phyloP scores from a whole-genome alignment of 768 basidiomycete genomes.

The Boletus rufocinnamomeus region DNA sequence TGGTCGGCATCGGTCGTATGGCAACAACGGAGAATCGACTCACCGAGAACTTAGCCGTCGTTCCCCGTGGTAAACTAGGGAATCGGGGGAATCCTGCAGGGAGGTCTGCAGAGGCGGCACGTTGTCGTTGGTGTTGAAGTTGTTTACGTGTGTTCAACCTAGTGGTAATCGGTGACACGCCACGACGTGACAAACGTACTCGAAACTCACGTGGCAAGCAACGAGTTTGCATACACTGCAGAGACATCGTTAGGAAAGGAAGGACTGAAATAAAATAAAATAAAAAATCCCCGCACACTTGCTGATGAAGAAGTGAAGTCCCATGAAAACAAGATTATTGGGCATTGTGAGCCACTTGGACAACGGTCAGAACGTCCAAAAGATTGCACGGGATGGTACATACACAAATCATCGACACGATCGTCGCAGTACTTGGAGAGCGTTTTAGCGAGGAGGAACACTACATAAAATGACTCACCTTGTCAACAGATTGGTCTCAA shows the following conservation, averaged over 20 bases:
- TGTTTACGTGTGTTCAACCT: slow-evolving; percentile 43
- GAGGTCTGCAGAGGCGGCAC: slow-evolving; percentile 33
- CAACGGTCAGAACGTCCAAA: not conserved
- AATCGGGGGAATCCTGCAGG: slow-evolving; percentile 29
- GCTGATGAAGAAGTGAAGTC: slow-evolving; percentile 53
- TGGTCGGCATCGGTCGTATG: not conserved
- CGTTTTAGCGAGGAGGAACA: not conserved
- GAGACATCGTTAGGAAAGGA: not conserved
- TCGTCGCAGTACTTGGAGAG: slow-evolving; percentile 40
- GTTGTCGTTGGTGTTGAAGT: slow-evolving; percentile 33
- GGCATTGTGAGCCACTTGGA: slow-evolving; percentile 49
- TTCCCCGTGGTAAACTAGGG: slow-evolving; percentile 20
- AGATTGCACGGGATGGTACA: slow-evolving; percentile 10
- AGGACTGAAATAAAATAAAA: not conserved
- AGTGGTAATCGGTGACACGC: not conserved
- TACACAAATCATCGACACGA: slow-evolving; percentile 46
- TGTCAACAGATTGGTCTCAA: slow-evolving; percentile 55
- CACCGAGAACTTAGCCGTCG: slow-evolving; percentile 10
- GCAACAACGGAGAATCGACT: not conserved
- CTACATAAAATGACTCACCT: slow-evolving; percentile 31
- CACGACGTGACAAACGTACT: not conserved
- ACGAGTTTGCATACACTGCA: slow-evolving; percentile 52
- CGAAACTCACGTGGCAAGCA: slow-evolving; percentile 43
- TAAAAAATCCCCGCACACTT: slow-evolving; percentile 40
- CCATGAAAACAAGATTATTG: slow-evolving; percentile 52